A percentile compares a stretch with the other conserved stretches of the same genome.
phyloP scores from a whole-genome alignment of 306 rosid species.

The Quercus agrifolia region DNA sequence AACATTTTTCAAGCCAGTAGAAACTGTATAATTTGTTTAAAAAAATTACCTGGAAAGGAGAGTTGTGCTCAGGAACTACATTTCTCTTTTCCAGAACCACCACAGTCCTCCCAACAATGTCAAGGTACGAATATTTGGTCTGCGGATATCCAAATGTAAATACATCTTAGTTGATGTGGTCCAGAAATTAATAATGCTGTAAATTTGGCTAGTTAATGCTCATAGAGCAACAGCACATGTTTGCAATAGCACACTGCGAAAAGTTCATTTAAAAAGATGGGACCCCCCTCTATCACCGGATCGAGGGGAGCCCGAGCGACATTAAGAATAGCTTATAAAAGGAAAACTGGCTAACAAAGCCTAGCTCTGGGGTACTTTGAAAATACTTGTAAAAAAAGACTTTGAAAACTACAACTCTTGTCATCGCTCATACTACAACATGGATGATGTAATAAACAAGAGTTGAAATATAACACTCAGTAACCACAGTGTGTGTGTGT shows the following conservation, averaged over 20 bases:
- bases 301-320: too few relatives aligned
- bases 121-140: constrained; percentile 93
- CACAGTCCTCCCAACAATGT: constrained; percentile 88
- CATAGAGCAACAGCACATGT: background rate
- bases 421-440: background rate
- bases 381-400: too few relatives aligned
- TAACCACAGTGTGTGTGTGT: background rate
- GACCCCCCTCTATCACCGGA: background rate
- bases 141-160: constrained; percentile 40
- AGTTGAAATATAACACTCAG: constrained; percentile 1
- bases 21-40: constrained; percentile 2
- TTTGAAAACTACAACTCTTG: background rate
- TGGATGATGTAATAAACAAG: background rate
- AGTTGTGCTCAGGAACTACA: constrained; percentile 83
- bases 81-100: constrained; percentile 84
- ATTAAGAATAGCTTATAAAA: too few relatives aligned
- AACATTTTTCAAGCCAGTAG: background rate
- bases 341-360: too few relatives aligned
- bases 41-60: constrained; percentile 80
- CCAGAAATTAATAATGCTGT: constrained; percentile 10
- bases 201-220: constrained; percentile 11
- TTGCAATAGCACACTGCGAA: background rate
- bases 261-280: background rate
- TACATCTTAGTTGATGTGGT: constrained; percentile 6
- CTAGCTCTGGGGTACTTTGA: too few relatives aligned